Conservation (phyloP, 2,329 filamentous ascomycete genomes). For the Aspergillus uvarum region DNA sequence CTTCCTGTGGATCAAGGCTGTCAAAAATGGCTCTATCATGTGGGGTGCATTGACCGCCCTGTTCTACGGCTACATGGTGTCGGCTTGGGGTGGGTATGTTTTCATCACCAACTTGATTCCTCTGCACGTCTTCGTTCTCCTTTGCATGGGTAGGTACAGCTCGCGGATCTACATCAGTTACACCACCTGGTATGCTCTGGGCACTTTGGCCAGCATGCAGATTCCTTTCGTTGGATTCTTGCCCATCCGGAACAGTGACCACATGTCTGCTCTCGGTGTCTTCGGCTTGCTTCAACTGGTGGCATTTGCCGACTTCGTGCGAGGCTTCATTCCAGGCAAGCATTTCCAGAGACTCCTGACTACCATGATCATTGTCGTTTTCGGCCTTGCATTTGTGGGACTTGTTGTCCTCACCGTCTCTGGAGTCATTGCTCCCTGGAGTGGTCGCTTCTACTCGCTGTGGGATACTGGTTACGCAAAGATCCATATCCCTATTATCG, state of each 20-base stretch:
- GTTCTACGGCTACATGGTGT: constrained; percentile 99
- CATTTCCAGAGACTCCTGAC: constrained; percentile 92
- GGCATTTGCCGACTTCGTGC: constrained; percentile 86
- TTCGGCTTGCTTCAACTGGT: constrained; percentile 95
- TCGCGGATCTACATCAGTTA: constrained; percentile 93
- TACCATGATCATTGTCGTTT: constrained; percentile 70
- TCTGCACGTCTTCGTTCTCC: constrained; percentile 87
- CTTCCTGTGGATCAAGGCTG: constrained; percentile 97
- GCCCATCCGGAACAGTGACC: constrained; percentile 94
- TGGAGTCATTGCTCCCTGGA: constrained; percentile 95
- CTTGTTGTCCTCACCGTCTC: constrained; percentile 80
- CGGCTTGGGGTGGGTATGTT: constrained; percentile 98
- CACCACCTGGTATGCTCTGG: constrained; percentile 95
- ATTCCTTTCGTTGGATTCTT: constrained; percentile 98
- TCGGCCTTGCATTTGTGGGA: constrained; percentile 70
- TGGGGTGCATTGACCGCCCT: constrained; percentile 93
- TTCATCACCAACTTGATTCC: constrained; percentile 98
- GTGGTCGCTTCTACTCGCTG: constrained; percentile 96
- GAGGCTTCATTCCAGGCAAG: constrained; percentile 81
- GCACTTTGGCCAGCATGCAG: constrained; percentile 97
- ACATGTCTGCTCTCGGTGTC: constrained; percentile 95
- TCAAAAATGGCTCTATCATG: constrained; percentile 94
- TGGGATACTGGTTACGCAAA: constrained; percentile 99
- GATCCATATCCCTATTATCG: constrained; percentile 98
- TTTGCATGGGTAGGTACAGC: constrained; percentile 97